phyloP scores from a whole-genome alignment of 495 filamentous ascomycete species.

The Achaetomiella virescens region DNA sequence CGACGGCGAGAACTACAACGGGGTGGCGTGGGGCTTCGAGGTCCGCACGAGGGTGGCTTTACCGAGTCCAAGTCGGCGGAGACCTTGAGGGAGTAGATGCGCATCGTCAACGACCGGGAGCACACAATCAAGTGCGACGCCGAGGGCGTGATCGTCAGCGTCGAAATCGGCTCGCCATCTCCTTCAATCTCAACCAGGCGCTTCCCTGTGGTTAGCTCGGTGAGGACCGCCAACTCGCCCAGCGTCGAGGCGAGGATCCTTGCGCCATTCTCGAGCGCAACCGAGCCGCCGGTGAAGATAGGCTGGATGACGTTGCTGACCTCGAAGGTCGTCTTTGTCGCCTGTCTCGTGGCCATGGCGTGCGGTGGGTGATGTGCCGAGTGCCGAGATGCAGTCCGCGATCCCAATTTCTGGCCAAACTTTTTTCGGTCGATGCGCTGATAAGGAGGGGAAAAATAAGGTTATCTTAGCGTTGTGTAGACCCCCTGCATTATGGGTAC shows the following conservation, averaged over 20 bases:
- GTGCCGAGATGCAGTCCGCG: not conserved
- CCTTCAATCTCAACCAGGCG: slow-evolving; percentile 85
- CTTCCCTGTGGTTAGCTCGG: slow-evolving; percentile 74
- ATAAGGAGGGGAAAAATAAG: slow-evolving; percentile 30
- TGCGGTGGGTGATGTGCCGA: slow-evolving; percentile 9
- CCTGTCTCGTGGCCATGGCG: slow-evolving; percentile 45
- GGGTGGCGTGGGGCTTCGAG: slow-evolving; percentile 82
- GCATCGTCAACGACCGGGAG: slow-evolving; percentile 90
- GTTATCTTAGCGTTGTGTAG: slow-evolving; percentile 33
- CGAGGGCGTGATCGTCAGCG: slow-evolving; percentile 77
- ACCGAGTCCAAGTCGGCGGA: slow-evolving; percentile 50
- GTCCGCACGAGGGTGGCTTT: slow-evolving; percentile 66
- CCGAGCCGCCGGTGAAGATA: slow-evolving; percentile 86
- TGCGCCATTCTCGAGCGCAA: slow-evolving; percentile 75
- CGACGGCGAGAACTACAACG: slow-evolving; percentile 74
- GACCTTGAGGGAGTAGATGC: slow-evolving; percentile 68
- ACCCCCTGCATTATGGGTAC: slow-evolving; percentile 2
- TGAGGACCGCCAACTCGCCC: slow-evolving; percentile 82
- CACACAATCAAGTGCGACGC: slow-evolving; percentile 83
- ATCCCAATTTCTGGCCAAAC: slow-evolving; percentile 18
- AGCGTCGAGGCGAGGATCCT: slow-evolving; percentile 79
- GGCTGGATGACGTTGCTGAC: slow-evolving; percentile 74
- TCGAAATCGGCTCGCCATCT: slow-evolving; percentile 88
- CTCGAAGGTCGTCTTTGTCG: slow-evolving; percentile 78
- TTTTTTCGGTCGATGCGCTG: slow-evolving; percentile 15